A percentile compares a stretch with the other conserved stretches of the same genome.
These are phyloP conservation scores for Rhodotorula sphaerocarpa DNA, from an alignment of 768 basidiomycete genomes.

Conservation along the genomic window DNA sequence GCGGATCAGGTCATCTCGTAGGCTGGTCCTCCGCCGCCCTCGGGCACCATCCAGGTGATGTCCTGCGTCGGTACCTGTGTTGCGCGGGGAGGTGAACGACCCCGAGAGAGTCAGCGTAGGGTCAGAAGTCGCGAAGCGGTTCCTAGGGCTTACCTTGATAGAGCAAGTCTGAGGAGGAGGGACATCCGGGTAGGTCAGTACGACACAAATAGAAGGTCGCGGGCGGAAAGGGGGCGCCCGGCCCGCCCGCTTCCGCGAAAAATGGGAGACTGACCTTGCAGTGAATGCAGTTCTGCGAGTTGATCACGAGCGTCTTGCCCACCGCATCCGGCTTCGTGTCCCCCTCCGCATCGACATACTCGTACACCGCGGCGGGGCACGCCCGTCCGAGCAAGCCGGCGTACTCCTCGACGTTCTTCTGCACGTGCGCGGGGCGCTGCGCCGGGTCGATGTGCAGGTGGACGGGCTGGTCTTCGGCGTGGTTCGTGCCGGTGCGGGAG, in stretches of 20 bases:
- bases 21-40: slow-evolving; percentile 41
- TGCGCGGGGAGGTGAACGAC: background rate
- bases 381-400: slow-evolving; percentile 79
- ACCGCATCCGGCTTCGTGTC: slow-evolving; percentile 52
- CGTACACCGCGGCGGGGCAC: slow-evolving; percentile 94
- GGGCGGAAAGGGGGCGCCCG: no score
- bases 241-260: no score
- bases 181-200: no score
- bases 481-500: slow-evolving; percentile 84
- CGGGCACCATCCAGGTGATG: slow-evolving; percentile 93
- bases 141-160: slow-evolving; percentile 60
- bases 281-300: slow-evolving; percentile 59
- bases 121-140: no score
- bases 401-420: slow-evolving; percentile 65
- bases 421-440: slow-evolving; percentile 58
- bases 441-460: slow-evolving; percentile 58
- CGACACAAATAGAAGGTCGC: no score
- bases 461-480: slow-evolving; percentile 89
- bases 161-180: slow-evolving; percentile 59
- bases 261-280: slow-evolving; percentile 47
- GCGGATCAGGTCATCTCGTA: background rate
- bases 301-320: slow-evolving; percentile 87
- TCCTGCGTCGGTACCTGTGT: slow-evolving; percentile 72
- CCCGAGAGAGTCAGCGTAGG: no score
- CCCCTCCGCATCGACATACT: slow-evolving; percentile 71